phyloP scores from a whole-genome alignment of 192 early-diverging fungal species.

The Haplosporangium gracile region DNA sequence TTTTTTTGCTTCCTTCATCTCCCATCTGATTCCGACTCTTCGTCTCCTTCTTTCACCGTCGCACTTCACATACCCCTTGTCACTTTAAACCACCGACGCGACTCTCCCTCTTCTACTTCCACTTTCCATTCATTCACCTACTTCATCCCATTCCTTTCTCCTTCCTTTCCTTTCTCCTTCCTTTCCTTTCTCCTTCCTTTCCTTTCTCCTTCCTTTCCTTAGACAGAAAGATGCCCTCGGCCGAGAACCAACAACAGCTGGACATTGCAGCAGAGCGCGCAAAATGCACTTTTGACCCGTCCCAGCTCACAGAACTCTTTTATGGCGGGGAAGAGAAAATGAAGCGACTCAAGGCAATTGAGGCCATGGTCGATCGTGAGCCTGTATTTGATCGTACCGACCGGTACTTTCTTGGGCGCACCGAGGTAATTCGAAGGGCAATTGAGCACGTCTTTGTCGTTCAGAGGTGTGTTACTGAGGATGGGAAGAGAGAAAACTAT shows the following conservation, averaged over 20 bases:
- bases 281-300: conserved; percentile 58
- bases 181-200: not conserved
- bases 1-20: not conserved
- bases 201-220: not conserved
- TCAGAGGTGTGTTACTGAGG: not conserved
- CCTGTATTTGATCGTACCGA: conserved; percentile 60
- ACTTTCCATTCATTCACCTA: not conserved
- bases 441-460: not conserved
- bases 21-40: not conserved
- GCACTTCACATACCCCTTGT: not conserved
- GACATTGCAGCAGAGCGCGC: conserved; percentile 62
- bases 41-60: no score
- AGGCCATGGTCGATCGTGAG: conserved; percentile 59
- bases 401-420: conserved; percentile 64
- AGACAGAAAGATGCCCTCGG: conserved; percentile 17
- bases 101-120: not conserved
- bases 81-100: not conserved
- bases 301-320: conserved; percentile 56
- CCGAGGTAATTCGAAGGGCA: conserved; percentile 49
- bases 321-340: conserved; percentile 59
- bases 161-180: no score
- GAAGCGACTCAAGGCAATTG: conserved; percentile 41
- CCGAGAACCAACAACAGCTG: conserved; percentile 44
- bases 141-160: not conserved
- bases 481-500: not conserved